Base-by-base conservation (phyloP, 495 filamentous ascomycete genomes). In the Staphylotrichum tortipilum region DNA sequence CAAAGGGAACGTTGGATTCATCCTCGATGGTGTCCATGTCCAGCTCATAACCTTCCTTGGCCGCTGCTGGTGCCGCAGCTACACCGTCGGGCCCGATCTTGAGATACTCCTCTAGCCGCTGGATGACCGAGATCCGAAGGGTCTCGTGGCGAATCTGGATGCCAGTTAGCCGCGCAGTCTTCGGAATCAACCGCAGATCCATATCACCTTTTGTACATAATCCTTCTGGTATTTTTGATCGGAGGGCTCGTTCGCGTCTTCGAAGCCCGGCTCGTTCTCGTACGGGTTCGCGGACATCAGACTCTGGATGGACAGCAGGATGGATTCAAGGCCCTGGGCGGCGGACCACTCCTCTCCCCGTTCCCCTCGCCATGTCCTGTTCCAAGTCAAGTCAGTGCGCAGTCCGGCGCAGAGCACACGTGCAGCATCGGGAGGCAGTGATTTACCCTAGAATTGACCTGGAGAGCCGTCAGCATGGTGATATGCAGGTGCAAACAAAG, bases 241-340 rank as follows among this genome's bases (percentile, higher is more conserved):
- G 10, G 75, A 66, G 3, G 72, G 66, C 18, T 78, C 76, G 28
- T 81, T 81, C 17, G 82, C 78, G 44, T 84, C 77, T 57, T 96
- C 92, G 56, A 85, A 95, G 8, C 92, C 92, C 15, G 92, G 92
- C 61, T 98, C 92, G 56, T 96, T 94, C 65, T 92, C 88, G 65
- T 95, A 98, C 0, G 92, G 92, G 62, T 96, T 95, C 19, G 79
- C 68, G 1, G 89, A 94, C 83, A 98, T 89, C 23, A 98, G 72
- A 59, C 89, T 95, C 65, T 98, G 92, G 45, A 98, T 96, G 5
- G 92, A 97, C 26, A 97, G 80, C 26, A 98, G 65, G 42, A 96
- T 86, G 1, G 92, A 96, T 64, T 98, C 92, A 4, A 98, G 72
- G 15, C 92, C 90, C 63, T 97, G 92, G 3, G 92, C 94, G 0